phyloP scores from a whole-genome alignment of 371 early-diverging fungal genomes.

The Saksenaea vasiformis region DNA sequence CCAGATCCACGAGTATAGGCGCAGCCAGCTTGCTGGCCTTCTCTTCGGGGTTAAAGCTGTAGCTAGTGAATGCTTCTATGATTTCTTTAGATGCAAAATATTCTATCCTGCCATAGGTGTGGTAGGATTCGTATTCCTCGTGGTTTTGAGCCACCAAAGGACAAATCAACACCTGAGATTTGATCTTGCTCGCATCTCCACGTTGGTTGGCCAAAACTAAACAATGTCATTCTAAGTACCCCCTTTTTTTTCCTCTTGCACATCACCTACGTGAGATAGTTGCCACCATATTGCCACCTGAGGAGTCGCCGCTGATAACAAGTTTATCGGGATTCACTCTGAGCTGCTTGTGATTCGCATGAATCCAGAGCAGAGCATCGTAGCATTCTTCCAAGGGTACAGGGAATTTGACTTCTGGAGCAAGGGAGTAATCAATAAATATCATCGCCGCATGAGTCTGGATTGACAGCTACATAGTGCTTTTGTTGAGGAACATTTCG shows the following conservation, averaged over 20 bases:
- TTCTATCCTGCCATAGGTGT: slow-evolving; percentile 10
- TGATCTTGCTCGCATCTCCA: slow-evolving; percentile 11
- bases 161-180: slow-evolving; percentile 15
- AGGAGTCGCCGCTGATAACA: slow-evolving; percentile 23
- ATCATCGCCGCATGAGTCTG: slow-evolving; percentile 17
- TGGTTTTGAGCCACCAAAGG: not conserved
- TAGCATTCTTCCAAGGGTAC: slow-evolving; percentile 29
- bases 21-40: not conserved
- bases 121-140: slow-evolving; percentile 4
- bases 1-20: slow-evolving; percentile 6
- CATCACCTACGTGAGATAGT: slow-evolving; percentile 12
- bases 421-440: slow-evolving; percentile 24
- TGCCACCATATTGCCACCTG: slow-evolving; percentile 24
- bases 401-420: slow-evolving; percentile 35
- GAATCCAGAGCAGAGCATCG: slow-evolving; percentile 18
- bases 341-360: slow-evolving; percentile 10
- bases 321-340: slow-evolving; percentile 14
- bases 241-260: not conserved
- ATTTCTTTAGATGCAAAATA: slow-evolving; percentile 2
- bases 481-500: not conserved
- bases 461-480: not conserved
- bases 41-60: not conserved
- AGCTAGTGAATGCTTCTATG: not conserved
- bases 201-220: slow-evolving; percentile 21
- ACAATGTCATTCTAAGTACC: not conserved